Evolutionary conservation across 495 filamentous ascomycete species (phyloP).

Genomic region (Neurospora sp.): DNA sequence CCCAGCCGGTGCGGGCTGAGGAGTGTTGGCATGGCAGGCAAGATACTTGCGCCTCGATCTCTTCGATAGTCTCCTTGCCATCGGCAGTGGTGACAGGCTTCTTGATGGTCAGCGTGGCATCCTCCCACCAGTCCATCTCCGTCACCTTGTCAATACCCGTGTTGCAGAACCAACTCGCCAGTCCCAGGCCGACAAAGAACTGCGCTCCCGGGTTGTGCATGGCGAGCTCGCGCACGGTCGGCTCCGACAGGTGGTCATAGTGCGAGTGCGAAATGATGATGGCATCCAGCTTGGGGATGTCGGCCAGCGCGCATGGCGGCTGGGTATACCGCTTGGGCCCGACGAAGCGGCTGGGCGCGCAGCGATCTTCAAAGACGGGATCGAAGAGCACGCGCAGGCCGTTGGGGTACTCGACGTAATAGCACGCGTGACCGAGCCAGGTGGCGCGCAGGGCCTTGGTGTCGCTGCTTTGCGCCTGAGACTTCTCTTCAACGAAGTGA

Average conservation of each 20-base stretch:
- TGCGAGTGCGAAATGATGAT: conserved; percentile 91
- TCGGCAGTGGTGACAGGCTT: conserved; percentile 2
- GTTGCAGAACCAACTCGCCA: conserved; percentile 71
- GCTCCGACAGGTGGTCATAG: conserved; percentile 84
- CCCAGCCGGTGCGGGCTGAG: conserved; percentile 56
- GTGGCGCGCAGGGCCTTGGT: conserved; percentile 62
- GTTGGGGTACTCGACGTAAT: conserved; percentile 81
- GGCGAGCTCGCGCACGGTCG: conserved; percentile 60
- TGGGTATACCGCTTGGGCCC: conserved; percentile 77
- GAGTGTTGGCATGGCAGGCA: conserved; percentile 85
- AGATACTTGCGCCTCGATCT: conserved; percentile 64
- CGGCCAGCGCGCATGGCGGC: conserved; percentile 64
- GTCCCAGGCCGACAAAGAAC: conserved; percentile 84
- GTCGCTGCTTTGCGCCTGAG: conserved; percentile 20
- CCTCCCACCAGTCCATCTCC: conserved; percentile 96
- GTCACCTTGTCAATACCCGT: conserved; percentile 64
- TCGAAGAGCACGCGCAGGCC: conserved; percentile 90
- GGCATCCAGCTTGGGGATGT: conserved; percentile 76
- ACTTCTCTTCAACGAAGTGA: conserved; percentile 52
- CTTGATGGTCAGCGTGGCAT: conserved; percentile 58
- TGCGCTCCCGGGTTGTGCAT: conserved; percentile 67
- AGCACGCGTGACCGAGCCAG: conserved; percentile 95
- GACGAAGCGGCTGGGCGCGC: conserved; percentile 61
- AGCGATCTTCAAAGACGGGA: conserved; percentile 86
- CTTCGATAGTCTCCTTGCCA: conserved; percentile 18